Percentiles rank a stretch among this genome's conserved stretches.
Evolutionary conservation across 148 eudicot species (phyloP).

Genomic region (Limonium bicolor): DNA sequence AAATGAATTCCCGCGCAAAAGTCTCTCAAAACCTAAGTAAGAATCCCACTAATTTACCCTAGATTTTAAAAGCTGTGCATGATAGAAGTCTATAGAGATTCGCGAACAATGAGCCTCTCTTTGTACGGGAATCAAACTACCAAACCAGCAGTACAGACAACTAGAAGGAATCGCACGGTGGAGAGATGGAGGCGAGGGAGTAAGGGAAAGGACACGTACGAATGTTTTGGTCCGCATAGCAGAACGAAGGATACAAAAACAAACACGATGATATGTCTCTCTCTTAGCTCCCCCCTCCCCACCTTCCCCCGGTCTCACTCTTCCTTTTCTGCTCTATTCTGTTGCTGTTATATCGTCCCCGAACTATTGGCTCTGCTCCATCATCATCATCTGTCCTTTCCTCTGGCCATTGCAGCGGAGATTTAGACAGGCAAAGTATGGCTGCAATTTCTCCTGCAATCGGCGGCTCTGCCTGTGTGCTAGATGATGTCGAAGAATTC

Average conservation of each 20-base stretch:
- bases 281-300: conserved; percentile 1
- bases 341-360: neutral
- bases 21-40: no score
- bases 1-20: no score
- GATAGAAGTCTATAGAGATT: no score
- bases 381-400: neutral
- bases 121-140: no score
- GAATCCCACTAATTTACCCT: no score
- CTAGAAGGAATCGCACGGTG: no score
- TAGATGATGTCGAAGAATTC: conserved; percentile 71
- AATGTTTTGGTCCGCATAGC: conserved; percentile 50
- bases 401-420: neutral
- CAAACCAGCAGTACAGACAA: no score
- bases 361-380: neutral
- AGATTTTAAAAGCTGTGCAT: no score
- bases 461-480: conserved; percentile 28
- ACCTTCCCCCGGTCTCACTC: neutral
- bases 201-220: conserved; percentile 38
- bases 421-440: conserved; percentile 1
- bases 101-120: no score
- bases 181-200: neutral
- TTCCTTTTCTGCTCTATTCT: neutral
- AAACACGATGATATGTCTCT: conserved; percentile 19
- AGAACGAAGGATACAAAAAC: conserved; percentile 32
- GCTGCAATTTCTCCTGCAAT: conserved; percentile 15